A percentile compares a stretch with the other conserved stretches of the same genome.
These are phyloP conservation scores for Leccinum colubrinum DNA, from an alignment of 1,284 basidiomycete genomes.

Conservation along the genomic window DNA sequence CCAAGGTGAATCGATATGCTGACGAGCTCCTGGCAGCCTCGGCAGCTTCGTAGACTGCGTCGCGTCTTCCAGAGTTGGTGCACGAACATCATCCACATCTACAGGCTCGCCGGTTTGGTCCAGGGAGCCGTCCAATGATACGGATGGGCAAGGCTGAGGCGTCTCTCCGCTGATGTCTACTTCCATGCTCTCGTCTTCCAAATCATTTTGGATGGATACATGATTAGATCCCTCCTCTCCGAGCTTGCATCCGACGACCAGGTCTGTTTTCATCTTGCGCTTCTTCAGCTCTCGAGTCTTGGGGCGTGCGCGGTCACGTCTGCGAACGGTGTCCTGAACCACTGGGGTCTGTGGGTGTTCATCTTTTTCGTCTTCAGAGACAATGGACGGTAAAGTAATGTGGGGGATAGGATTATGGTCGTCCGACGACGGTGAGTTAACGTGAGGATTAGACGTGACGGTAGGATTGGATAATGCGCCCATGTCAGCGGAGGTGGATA, in stretches of 20 bases:
- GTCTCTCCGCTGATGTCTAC: conserved; percentile 45
- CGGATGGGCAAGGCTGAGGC: conserved; percentile 13
- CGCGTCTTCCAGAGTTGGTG: conserved; percentile 2
- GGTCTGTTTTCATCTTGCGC: conserved; percentile 40
- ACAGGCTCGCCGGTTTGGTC: conserved; percentile 5
- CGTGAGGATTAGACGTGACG: conserved; percentile 28
- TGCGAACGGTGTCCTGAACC: conserved; percentile 31
- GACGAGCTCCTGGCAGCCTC: conserved; percentile 3
- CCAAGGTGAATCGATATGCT: conserved; percentile 1
- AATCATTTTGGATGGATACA: conserved; percentile 53
- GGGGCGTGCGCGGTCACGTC: conserved; percentile 44
- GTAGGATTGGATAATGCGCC: conserved; percentile 25
- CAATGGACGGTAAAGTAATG: conserved; percentile 28
- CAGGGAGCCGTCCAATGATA: conserved; percentile 11
- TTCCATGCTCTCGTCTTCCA: conserved; percentile 57
- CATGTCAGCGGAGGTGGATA: conserved; percentile 26
- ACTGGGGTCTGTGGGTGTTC: conserved; percentile 33
- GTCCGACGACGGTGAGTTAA: conserved; percentile 22
- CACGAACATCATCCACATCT: conserved; percentile 14
- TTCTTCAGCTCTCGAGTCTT: conserved; percentile 58
- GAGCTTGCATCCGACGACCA: conserved; percentile 24
- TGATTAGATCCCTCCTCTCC: conserved; percentile 34
- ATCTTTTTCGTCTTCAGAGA: conserved; percentile 41
- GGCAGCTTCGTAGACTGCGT: conserved; percentile 2
- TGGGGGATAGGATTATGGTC: conserved; percentile 20